These are phyloP conservation scores for Chlamydomonas sphaeroides DNA, from an alignment of 139 green algal genomes.

Conservation along the genomic window DNA sequence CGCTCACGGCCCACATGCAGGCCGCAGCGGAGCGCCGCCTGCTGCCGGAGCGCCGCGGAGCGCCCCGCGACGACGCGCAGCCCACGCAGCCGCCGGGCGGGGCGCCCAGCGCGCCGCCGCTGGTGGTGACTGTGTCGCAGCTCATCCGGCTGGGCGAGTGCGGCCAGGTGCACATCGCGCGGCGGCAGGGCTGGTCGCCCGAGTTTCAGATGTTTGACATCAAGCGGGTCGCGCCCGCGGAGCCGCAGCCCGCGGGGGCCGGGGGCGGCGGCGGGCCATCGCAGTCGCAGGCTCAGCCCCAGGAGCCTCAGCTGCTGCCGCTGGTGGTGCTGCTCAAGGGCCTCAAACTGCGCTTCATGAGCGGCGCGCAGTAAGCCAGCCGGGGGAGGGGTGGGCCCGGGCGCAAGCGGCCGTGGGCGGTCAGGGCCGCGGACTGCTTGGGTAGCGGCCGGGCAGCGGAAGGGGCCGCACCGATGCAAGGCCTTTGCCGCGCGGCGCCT, in stretches of 20 bases:
- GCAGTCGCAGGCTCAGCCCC: background rate
- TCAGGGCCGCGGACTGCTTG: background rate
- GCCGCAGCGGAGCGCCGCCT: background rate
- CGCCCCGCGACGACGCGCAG: background rate
- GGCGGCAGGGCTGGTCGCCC: background rate
- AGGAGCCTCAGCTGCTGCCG: background rate
- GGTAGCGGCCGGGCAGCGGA: too few species aligned
- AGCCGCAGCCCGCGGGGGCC: background rate
- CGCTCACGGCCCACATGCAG: conserved; percentile 1
- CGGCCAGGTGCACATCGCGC: background rate
- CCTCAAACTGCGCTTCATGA: conserved; percentile 18
- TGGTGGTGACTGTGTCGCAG: background rate
- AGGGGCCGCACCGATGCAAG: too few species aligned
- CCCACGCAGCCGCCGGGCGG: background rate
- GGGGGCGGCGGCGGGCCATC: background rate
- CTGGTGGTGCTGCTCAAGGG: conserved; percentile 17
- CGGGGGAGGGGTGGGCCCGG: background rate
- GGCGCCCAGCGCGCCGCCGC: background rate
- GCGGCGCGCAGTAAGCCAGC: background rate
- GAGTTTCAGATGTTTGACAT: conserved; percentile 6
- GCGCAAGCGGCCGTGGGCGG: background rate
- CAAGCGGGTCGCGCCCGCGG: background rate
- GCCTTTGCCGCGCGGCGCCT: too few species aligned
- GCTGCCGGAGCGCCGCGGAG: background rate
- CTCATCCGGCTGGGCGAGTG: background rate